Percentiles rank a stretch among this genome's conserved stretches.
Evolutionary conservation across 768 basidiomycete species (phyloP).

Genomic region (Myochromella boudieri): DNA sequence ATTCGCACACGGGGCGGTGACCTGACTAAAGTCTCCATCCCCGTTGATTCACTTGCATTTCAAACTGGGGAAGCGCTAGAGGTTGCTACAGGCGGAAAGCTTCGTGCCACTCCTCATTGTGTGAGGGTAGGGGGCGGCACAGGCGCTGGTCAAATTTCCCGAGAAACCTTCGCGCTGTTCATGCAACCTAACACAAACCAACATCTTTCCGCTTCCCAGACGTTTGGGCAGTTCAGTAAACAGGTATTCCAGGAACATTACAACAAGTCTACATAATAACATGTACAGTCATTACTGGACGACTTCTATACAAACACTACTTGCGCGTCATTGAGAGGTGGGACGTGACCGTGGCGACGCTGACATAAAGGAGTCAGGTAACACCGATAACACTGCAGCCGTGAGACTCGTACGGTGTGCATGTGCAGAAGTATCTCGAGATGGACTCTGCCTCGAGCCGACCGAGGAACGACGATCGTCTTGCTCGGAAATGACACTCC

Average conservation of each 20-base stretch:
- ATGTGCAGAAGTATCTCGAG: constrained; percentile 39
- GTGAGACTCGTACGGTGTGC: constrained; percentile 64
- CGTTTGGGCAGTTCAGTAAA: constrained; percentile 91
- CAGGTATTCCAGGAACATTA: constrained; percentile 68
- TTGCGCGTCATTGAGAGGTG: constrained; percentile 20
- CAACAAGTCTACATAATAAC: constrained; percentile 23
- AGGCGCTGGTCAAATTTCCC: constrained; percentile 49
- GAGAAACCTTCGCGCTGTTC: constrained; percentile 90
- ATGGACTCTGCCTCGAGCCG: constrained; percentile 47
- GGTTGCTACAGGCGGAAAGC: constrained; percentile 74
- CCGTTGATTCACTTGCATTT: constrained; percentile 83
- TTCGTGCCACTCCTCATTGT: constrained; percentile 94
- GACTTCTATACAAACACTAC: background rate
- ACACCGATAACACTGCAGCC: constrained; percentile 59
- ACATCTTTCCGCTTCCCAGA: constrained; percentile 63
- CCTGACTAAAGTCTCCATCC: constrained; percentile 84
- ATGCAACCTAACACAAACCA: constrained; percentile 88
- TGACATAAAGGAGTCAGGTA: constrained; percentile 53
- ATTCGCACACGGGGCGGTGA: constrained; percentile 83
- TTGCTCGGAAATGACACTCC: constrained; percentile 84
- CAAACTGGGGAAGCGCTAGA: constrained; percentile 97
- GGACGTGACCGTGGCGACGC: constrained; percentile 40
- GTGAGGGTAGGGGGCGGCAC: constrained; percentile 68
- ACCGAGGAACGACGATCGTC: constrained; percentile 61
- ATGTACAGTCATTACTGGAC: constrained; percentile 10